Evolutionary conservation across 805 yeast genomes (phyloP).

Genomic region (Groenewaldozyma tartarivorans): DNA sequence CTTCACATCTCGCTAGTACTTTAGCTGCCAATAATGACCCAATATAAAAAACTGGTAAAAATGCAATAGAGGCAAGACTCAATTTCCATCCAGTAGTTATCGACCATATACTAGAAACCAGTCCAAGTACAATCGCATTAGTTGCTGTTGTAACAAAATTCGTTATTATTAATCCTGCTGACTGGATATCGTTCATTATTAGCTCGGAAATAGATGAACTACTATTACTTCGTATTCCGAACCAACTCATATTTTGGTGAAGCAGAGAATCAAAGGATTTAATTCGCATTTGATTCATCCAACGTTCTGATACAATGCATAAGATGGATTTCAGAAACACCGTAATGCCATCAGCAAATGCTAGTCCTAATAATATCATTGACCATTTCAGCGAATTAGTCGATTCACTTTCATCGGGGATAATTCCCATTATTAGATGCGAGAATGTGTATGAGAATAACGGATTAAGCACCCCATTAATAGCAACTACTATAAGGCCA

Average conservation of each 20-base stretch:
- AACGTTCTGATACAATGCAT: conserved; percentile 52
- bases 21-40: conserved; percentile 45
- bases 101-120: conserved; percentile 70
- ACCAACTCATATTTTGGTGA: conserved; percentile 34
- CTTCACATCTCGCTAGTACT: conserved; percentile 46
- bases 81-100: conserved; percentile 75
- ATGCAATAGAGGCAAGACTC: conserved; percentile 69
- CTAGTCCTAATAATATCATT: conserved; percentile 48
- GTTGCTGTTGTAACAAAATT: conserved; percentile 48
- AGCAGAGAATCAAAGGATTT: conserved; percentile 40
- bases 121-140: conserved; percentile 44
- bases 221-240: conserved; percentile 31
- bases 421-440: conserved; percentile 52
- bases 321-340: conserved; percentile 42
- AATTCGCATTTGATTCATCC: conserved; percentile 51
- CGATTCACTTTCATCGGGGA: conserved; percentile 32
- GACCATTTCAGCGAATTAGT: conserved; percentile 48
- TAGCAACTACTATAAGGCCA: conserved; percentile 46
- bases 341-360: conserved; percentile 51
- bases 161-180: conserved; percentile 54
- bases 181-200: conserved; percentile 74
- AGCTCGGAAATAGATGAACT: conserved; percentile 46
- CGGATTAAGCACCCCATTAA: conserved; percentile 62
- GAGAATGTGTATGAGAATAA: conserved; percentile 72
- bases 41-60: conserved; percentile 54